Percentiles rank a stretch among this genome's conserved stretches.
phyloP scores from a whole-genome alignment of 2,329 filamentous ascomycete species.

The Monilinia fructigena region DNA sequence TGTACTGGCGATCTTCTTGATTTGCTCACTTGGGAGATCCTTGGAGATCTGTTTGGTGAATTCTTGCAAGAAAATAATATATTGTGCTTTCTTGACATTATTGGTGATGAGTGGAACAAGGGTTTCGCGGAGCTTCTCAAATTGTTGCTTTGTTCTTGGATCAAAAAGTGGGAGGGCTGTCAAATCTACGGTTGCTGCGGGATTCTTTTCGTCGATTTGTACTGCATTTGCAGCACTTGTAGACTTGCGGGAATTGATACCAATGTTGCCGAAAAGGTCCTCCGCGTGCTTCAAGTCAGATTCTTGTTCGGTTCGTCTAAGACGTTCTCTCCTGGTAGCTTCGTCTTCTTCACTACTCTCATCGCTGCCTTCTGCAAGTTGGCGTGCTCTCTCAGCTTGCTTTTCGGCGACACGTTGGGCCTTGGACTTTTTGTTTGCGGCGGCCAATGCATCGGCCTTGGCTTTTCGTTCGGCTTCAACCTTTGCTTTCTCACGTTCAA shows the following conservation, averaged over 20 bases:
- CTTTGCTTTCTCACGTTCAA: slow-evolving; percentile 90
- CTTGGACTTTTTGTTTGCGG: slow-evolving; percentile 88
- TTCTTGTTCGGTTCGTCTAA: slow-evolving; percentile 79
- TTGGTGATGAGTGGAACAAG: slow-evolving; percentile 73
- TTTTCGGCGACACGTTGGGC: slow-evolving; percentile 80
- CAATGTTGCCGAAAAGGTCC: slow-evolving; percentile 80
- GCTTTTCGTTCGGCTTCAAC: slow-evolving; percentile 83
- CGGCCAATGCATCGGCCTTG: slow-evolving; percentile 84
- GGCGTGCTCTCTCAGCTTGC: slow-evolving; percentile 56
- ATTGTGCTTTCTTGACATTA: slow-evolving; percentile 86
- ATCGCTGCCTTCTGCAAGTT: slow-evolving; percentile 55
- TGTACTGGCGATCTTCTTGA: slow-evolving; percentile 89
- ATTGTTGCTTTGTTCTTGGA: slow-evolving; percentile 82
- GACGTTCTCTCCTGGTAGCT: slow-evolving; percentile 68
- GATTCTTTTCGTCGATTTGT: slow-evolving; percentile 68
- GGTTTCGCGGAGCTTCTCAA: slow-evolving; percentile 73
- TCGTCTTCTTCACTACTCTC: slow-evolving; percentile 68
- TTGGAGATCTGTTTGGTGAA: slow-evolving; percentile 84
- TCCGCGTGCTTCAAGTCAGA: slow-evolving; percentile 85
- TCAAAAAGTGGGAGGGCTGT: slow-evolving; percentile 81
- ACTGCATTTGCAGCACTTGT: slow-evolving; percentile 65
- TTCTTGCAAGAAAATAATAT: slow-evolving; percentile 85
- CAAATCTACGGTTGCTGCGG: slow-evolving; percentile 78
- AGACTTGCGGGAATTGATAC: slow-evolving; percentile 66
- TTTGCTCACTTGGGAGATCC: slow-evolving; percentile 86